Evolutionary conservation across 1,284 basidiomycete species (phyloP).

Genomic region (Ganoderma resinaceum): DNA sequence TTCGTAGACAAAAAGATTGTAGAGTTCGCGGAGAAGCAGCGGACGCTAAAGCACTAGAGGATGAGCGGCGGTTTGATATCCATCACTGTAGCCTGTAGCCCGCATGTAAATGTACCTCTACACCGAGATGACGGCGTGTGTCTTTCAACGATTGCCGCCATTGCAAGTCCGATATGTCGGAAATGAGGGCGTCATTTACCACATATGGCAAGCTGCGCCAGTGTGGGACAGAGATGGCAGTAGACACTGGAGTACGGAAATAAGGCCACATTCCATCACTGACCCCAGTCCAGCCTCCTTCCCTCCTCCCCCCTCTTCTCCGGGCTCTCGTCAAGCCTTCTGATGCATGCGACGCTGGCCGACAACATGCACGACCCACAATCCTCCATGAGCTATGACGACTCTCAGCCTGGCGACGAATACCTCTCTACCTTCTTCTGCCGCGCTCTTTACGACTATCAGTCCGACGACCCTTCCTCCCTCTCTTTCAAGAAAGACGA

Average conservation of each 20-base stretch:
- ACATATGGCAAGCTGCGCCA: constrained; percentile 14
- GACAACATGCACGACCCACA: constrained; percentile 32
- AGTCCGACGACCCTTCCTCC: constrained; percentile 84
- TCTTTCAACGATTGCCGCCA: neutral
- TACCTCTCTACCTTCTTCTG: constrained; percentile 83
- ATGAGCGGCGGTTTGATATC: neutral
- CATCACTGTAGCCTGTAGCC: constrained; percentile 1
- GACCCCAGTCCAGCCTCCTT: constrained; percentile 19
- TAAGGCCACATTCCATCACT: constrained; percentile 10
- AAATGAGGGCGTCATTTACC: constrained; percentile 8
- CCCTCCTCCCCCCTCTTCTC: constrained; percentile 4
- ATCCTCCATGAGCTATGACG: constrained; percentile 26
- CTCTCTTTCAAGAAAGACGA: constrained; percentile 89
- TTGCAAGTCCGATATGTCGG: neutral
- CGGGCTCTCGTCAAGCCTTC: constrained; percentile 9
- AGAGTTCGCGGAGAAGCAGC: constrained; percentile 94
- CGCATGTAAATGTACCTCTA: neutral
- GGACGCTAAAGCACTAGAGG: constrained; percentile 87
- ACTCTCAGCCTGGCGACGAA: constrained; percentile 46
- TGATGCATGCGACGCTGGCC: constrained; percentile 31
- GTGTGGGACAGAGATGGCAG: constrained; percentile 25
- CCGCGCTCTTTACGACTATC: constrained; percentile 92
- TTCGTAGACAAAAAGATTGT: constrained; percentile 94
- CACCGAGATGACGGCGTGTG: neutral
- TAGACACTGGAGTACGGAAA: constrained; percentile 11